phyloP scores from a whole-genome alignment of 108 stramenopile species.

The Cyclotella distinguenda region DNA sequence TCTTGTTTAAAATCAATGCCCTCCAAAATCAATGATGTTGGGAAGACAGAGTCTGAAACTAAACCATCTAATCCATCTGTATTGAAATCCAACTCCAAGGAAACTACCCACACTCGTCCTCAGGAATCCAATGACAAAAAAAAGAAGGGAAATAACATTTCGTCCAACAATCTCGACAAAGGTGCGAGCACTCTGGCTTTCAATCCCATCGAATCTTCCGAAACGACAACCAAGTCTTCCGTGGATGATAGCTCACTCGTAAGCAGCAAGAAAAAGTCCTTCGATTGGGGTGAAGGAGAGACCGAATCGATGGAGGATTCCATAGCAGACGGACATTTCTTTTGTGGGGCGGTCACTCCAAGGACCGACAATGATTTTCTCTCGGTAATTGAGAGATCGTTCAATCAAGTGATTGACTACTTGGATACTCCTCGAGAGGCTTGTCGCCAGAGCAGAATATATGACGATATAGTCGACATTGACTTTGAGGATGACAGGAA shows the following conservation, averaged over 20 bases:
- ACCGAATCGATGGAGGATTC: background rate
- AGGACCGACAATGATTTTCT: background rate
- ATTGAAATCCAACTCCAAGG: no score
- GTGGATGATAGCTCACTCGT: background rate
- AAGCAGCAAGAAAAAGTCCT: background rate
- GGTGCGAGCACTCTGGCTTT: background rate
- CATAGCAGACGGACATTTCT: background rate
- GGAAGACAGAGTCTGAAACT: no score
- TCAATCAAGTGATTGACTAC: conserved; percentile 6
- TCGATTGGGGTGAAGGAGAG: background rate
- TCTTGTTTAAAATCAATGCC: no score
- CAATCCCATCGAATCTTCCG: background rate
- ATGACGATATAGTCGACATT: no score
- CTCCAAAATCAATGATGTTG: no score
- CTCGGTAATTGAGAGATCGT: background rate
- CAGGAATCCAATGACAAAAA: no score
- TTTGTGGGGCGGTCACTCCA: background rate
- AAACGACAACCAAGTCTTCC: background rate
- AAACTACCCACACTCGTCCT: no score
- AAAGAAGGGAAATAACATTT: no score
- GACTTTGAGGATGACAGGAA: background rate
- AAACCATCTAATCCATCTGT: no score
- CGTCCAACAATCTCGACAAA: no score
- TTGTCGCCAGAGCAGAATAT: background rate
- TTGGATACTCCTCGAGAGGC: conserved; percentile 13